phyloP scores from a whole-genome alignment of 1,284 basidiomycete genomes.

The Ganoderma multipileum region DNA sequence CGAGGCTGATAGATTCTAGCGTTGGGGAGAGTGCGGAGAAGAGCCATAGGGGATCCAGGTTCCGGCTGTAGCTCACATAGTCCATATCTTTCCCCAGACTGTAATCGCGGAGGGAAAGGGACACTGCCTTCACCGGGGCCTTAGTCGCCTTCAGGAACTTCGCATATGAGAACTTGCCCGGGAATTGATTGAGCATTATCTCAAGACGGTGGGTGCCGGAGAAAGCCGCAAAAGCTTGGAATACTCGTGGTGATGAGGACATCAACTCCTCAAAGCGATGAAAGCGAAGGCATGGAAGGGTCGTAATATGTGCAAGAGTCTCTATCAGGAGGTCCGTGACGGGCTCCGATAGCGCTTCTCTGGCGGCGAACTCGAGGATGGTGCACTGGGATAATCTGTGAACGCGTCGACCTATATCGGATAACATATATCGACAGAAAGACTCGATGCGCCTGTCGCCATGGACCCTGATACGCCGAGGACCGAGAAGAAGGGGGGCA shows the following conservation, averaged over 20 bases:
- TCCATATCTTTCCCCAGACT: not conserved
- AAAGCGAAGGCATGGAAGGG: not conserved
- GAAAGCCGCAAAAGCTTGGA: not conserved
- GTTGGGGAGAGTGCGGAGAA: not conserved
- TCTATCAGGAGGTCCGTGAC: no score
- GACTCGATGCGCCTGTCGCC: no score
- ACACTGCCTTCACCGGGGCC: not conserved
- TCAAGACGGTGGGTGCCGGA: not conserved
- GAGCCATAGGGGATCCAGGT: not conserved
- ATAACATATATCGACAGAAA: no score
- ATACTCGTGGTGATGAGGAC: not conserved
- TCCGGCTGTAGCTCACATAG: not conserved
- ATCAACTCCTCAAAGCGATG: not conserved
- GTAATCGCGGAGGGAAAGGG: not conserved
- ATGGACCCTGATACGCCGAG: no score
- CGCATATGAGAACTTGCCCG: not conserved
- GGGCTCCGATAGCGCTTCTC: no score
- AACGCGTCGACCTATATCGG: no score
- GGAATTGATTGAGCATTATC: not conserved
- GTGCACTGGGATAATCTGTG: no score
- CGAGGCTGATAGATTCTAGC: not conserved
- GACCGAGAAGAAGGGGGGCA: no score
- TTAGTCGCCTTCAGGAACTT: not conserved
- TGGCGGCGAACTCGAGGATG: no score
- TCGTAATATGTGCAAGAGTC: not conserved